Percentiles rank a stretch among this genome's conserved stretches.
These are phyloP conservation scores for Mucor piriformis DNA, from an alignment of 371 early-diverging fungal genomes.

Conservation along the genomic window DNA sequence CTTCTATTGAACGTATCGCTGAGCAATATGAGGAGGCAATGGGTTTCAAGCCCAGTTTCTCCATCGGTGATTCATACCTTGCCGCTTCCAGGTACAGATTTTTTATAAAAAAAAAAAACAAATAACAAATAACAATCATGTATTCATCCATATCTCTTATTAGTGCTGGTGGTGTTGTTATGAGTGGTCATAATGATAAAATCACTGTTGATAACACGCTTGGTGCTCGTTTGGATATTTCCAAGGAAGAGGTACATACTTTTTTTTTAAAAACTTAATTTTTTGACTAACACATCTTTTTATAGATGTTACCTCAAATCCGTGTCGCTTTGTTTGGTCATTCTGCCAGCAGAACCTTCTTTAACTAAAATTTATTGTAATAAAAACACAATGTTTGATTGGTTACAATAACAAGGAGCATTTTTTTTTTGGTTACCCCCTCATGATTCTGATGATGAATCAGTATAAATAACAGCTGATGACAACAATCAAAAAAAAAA, in stretches of 20 bases:
- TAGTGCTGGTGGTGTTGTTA: conserved; percentile 89
- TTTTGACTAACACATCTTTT: conserved; percentile 20
- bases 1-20: conserved; percentile 61
- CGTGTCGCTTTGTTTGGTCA: conserved; percentile 88
- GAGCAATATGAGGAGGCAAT: conserved; percentile 65
- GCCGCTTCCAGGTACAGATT: conserved; percentile 41
- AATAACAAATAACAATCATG: background rate
- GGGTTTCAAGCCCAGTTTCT: conserved; percentile 48
- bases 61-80: conserved; percentile 63
- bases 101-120: background rate
- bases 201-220: conserved; percentile 90
- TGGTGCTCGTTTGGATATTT: conserved; percentile 83
- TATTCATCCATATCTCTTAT: too few species aligned
- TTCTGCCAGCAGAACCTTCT: conserved; percentile 90
- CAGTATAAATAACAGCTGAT: too few species aligned
- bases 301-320: conserved; percentile 85
- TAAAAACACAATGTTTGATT: background rate
- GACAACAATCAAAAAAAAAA: background rate
- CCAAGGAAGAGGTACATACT: conserved; percentile 66
- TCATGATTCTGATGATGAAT: background rate
- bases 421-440: background rate
- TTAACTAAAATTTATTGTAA: conserved; percentile 65
- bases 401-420: background rate
- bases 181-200: conserved; percentile 75
- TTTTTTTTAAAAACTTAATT: conserved; percentile 20